Conservation (phyloP, 2,329 filamentous ascomycete species). For the Monilinia fructicola region DNA sequence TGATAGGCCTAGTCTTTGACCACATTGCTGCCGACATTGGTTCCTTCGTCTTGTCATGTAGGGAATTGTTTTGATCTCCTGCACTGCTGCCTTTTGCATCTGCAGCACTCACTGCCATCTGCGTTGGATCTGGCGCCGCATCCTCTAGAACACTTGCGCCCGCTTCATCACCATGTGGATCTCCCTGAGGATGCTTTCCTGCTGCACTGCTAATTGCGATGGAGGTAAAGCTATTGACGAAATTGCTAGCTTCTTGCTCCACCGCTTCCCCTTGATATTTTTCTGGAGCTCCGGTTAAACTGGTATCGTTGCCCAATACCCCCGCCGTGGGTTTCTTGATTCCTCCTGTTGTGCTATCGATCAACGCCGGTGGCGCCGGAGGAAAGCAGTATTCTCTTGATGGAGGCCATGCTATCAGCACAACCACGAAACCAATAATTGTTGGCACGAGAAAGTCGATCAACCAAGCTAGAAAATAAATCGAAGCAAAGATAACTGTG, state of each 20-base stretch:
- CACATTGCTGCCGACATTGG: slow-evolving; percentile 76
- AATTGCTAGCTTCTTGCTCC: slow-evolving; percentile 78
- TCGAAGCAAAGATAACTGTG: slow-evolving; percentile 60
- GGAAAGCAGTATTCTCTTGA: slow-evolving; percentile 68
- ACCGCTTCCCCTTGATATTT: slow-evolving; percentile 81
- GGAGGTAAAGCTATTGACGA: slow-evolving; percentile 70
- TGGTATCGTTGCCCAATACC: slow-evolving; percentile 72
- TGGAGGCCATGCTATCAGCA: slow-evolving; percentile 64
- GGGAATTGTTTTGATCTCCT: slow-evolving; percentile 50
- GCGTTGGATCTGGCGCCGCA: slow-evolving; percentile 60
- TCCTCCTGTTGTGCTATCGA: slow-evolving; percentile 67
- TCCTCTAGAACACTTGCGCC: slow-evolving; percentile 45
- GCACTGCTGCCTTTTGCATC: slow-evolving; percentile 51
- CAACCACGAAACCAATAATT: slow-evolving; percentile 57
- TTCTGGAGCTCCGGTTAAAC: slow-evolving; percentile 77
- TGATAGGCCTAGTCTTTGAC: slow-evolving; percentile 70
- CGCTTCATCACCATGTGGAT: slow-evolving; percentile 44
- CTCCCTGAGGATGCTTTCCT: slow-evolving; percentile 71
- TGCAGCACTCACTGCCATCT: slow-evolving; percentile 53
- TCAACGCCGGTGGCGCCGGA: slow-evolving; percentile 71
- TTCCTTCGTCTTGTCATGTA: slow-evolving; percentile 74
- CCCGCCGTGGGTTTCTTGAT: slow-evolving; percentile 76
- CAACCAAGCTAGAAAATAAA: slow-evolving; percentile 66
- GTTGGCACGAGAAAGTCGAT: slow-evolving; percentile 69
- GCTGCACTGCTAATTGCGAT: slow-evolving; percentile 73